Evolutionary conservation across 2,329 filamentous ascomycete genomes (phyloP).

Genomic region (Fusarium continuum): DNA sequence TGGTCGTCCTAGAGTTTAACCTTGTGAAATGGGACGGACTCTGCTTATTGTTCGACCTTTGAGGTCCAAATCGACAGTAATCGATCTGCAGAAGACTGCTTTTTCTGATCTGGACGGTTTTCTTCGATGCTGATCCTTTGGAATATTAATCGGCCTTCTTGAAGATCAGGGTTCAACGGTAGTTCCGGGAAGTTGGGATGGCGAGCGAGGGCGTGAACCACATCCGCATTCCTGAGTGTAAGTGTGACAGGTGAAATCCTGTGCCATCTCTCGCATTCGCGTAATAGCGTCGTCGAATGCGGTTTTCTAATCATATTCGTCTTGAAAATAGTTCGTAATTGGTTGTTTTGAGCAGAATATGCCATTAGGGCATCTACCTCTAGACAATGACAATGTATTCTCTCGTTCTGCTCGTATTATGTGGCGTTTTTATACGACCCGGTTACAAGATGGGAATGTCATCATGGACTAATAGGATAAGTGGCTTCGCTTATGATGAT

Average conservation of each 20-base stretch:
- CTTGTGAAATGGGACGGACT: constrained; percentile 8
- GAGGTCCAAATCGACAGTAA: neutral
- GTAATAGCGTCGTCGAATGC: rapidly evolving
- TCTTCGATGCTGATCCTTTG: neutral
- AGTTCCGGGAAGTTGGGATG: neutral
- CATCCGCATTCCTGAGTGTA: neutral
- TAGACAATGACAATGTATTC: too few species aligned
- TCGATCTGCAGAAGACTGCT: neutral
- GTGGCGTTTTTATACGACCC: too few species aligned
- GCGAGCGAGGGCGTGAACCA: rapidly evolving
- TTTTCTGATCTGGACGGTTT: neutral
- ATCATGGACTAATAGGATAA: too few species aligned
- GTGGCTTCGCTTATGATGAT: rapidly evolving
- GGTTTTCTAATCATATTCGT: neutral
- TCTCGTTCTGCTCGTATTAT: too few species aligned
- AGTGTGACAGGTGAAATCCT: neutral
- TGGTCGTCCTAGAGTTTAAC: neutral
- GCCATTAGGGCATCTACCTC: neutral
- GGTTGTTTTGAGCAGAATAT: neutral
- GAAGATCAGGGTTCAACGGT: neutral
- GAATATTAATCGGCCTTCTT: too few species aligned
- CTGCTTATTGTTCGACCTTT: neutral
- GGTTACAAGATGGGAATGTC: too few species aligned
- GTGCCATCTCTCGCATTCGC: neutral
- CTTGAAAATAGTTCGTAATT: rapidly evolving